These are phyloP conservation scores for Suillus alpinus DNA, from an alignment of 768 basidiomycete species.

Conservation along the genomic window DNA sequence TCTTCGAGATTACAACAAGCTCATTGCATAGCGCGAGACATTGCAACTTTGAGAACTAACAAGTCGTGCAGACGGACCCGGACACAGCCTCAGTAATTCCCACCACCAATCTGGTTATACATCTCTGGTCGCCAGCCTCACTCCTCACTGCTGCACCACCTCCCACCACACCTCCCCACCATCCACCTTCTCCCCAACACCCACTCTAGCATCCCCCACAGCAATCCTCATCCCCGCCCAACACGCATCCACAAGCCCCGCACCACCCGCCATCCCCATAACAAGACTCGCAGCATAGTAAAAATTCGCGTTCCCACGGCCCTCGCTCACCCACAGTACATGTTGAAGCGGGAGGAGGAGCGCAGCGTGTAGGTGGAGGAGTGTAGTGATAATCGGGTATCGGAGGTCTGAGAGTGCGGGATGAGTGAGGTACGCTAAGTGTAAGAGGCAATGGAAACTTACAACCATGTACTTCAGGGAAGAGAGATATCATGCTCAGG, in stretches of 20 bases:
- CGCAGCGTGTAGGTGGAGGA: slow-evolving; percentile 80
- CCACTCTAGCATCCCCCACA: slow-evolving; percentile 49
- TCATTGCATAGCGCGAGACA: too few relatives aligned
- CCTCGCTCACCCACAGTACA: slow-evolving; percentile 85
- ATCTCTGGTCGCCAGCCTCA: too few relatives aligned
- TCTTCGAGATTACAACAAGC: too few relatives aligned
- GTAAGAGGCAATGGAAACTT: slow-evolving; percentile 28
- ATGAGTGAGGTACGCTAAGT: neutral
- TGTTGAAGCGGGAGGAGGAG: slow-evolving; percentile 90
- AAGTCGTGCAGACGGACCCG: too few relatives aligned
- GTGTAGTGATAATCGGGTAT: slow-evolving; percentile 78
- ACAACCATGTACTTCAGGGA: slow-evolving; percentile 85
- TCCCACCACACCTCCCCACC: slow-evolving; percentile 29
- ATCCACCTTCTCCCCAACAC: slow-evolving; percentile 37
- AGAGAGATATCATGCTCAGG: slow-evolving; percentile 76
- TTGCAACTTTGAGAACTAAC: too few relatives aligned
- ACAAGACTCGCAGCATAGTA: slow-evolving; percentile 96
- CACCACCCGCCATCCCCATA: slow-evolving; percentile 83
- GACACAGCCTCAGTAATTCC: too few relatives aligned
- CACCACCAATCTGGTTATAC: neutral
- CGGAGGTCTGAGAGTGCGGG: slow-evolving; percentile 58
- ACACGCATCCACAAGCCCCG: slow-evolving; percentile 74
- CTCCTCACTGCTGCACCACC: slow-evolving; percentile 23
- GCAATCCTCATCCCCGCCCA: slow-evolving; percentile 82
- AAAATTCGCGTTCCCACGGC: slow-evolving; percentile 97